A percentile compares a stretch with the other conserved stretches of the same genome.
These are phyloP conservation scores for Hypholoma sublateritium DNA, from an alignment of 768 basidiomycete genomes.

Conservation along the genomic window DNA sequence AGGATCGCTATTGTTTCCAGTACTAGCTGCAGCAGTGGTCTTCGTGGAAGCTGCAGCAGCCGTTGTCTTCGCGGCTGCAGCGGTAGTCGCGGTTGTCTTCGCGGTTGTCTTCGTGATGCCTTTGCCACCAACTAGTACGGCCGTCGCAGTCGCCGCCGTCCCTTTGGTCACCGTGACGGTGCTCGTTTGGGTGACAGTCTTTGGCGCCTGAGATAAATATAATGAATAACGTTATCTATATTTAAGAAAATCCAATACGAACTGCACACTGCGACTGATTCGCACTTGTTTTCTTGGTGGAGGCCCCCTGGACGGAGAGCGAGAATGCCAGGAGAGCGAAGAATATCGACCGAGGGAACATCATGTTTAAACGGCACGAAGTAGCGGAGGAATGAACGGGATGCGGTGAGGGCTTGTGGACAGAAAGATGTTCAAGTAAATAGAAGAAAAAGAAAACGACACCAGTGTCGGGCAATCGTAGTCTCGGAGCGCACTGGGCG, in stretches of 20 bases:
- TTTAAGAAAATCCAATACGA: conserved; percentile 5
- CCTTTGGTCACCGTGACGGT: conserved; percentile 38
- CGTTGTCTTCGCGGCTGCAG: neutral
- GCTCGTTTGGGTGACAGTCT: conserved; percentile 21
- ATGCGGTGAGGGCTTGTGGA: conserved; percentile 23
- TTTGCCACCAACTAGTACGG: conserved; percentile 10
- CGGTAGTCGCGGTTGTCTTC: neutral
- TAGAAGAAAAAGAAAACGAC: conserved; percentile 42
- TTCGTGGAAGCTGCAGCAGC: conserved; percentile 3
- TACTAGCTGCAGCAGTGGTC: conserved; percentile 7
- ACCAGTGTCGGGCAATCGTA: conserved; percentile 53
- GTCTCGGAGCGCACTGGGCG: conserved; percentile 46
- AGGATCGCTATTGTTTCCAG: conserved; percentile 27
- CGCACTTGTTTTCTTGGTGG: conserved; percentile 12
- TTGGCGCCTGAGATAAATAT: conserved; percentile 17
- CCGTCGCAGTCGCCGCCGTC: neutral
- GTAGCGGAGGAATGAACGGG: conserved; percentile 18
- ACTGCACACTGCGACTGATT: conserved; percentile 21
- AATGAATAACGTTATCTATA: conserved; percentile 1
- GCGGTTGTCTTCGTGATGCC: conserved; percentile 6
- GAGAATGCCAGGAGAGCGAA: conserved; percentile 41
- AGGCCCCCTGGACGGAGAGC: conserved; percentile 33
- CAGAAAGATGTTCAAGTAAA: conserved; percentile 25
- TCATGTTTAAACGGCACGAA: conserved; percentile 25
- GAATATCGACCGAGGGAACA: conserved; percentile 41